These are phyloP conservation scores for Datisca glomerata DNA, from an alignment of 306 rosid genomes.

Conservation along the genomic window DNA sequence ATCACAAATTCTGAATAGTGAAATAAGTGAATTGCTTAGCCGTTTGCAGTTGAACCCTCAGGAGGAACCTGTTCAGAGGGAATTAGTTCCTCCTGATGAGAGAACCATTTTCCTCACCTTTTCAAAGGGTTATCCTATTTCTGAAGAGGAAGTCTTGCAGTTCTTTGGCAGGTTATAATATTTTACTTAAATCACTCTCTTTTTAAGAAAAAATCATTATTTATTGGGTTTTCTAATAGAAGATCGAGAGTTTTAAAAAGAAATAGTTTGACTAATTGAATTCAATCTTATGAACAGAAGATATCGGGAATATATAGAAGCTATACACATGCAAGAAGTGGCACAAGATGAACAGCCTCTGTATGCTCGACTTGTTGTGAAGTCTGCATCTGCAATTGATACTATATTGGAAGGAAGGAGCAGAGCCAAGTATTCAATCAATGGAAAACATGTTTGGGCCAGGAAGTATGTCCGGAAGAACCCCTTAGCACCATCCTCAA, in stretches of 20 bases:
- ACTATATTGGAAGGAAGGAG: constrained; percentile 14
- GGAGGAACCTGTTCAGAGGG: background rate
- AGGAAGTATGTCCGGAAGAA: constrained; percentile 28
- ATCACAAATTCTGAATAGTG: constrained; percentile 5
- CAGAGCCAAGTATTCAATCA: constrained; percentile 36
- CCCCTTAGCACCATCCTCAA: background rate
- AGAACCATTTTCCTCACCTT: constrained; percentile 59
- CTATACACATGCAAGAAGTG: constrained; percentile 40
- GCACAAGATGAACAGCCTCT: constrained; percentile 28
- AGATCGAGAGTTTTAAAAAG: too few species aligned
- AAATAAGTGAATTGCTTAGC: constrained; percentile 11
- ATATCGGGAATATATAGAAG: constrained; percentile 39
- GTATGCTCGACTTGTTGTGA: constrained; percentile 45
- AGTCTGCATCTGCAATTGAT: constrained; percentile 10
- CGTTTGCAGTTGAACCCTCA: constrained; percentile 1
- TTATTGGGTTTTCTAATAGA: too few species aligned
- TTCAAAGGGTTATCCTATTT: constrained; percentile 54
- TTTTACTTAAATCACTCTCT: background rate
- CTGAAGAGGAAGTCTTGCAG: constrained; percentile 30
- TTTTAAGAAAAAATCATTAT: background rate
- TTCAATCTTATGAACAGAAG: constrained; percentile 16
- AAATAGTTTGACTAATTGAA: too few species aligned
- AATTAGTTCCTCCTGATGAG: constrained; percentile 17
- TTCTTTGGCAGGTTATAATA: constrained; percentile 31
- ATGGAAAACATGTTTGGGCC: constrained; percentile 70